Evolutionary conservation across 2,329 filamentous ascomycete species (phyloP), one percentile per base, ranked within the genome.

Genomic region (Fulvia fulva): DNA sequence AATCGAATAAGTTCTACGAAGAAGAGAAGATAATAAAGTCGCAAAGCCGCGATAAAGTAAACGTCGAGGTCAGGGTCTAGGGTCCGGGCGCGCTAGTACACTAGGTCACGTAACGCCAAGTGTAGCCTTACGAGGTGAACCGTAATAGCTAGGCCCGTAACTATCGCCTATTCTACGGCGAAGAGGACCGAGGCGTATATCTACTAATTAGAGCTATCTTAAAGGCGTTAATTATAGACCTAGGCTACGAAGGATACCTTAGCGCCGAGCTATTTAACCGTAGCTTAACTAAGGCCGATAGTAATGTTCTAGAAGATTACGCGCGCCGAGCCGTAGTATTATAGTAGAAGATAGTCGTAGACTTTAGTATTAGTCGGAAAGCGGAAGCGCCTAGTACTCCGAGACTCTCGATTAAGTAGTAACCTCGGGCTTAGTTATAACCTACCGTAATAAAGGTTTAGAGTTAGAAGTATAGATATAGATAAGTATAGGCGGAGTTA

Each of bases 81-180:
- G n/a, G n/a, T n/a, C n/a, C n/a, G n/a, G n/a, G n/a, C n/a, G n/a
- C n/a, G n/a, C n/a, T n/a, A n/a, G n/a, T n/a, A n/a, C n/a, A n/a
- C n/a, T n/a, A n/a, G n/a, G n/a, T n/a, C n/a, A n/a, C n/a, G n/a
- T n/a, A n/a, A n/a, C n/a, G n/a, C n/a, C n/a, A n/a, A n/a, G n/a
- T n/a, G n/a, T n/a, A n/a, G n/a, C n/a, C n/a, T n/a, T n/a, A n/a
- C n/a, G n/a, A n/a, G n/a, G n/a, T n/a, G n/a, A n/a, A n/a, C 1
- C 76, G 86, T 3, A 92, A 93, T 89, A 89, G 82, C 67, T 93
- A 89, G 89, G 89, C 83, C 37, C 76, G 89, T 19, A 91, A 91
- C 69, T 89, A 87, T 62, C 78, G 89, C 19, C 71, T 88, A 2
- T 91, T 88, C 68, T 84, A 87, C 61, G 85, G 88, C 64, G 76